Base-by-base conservation (phyloP, 768 basidiomycete genomes). In the Suillus variegatus region DNA sequence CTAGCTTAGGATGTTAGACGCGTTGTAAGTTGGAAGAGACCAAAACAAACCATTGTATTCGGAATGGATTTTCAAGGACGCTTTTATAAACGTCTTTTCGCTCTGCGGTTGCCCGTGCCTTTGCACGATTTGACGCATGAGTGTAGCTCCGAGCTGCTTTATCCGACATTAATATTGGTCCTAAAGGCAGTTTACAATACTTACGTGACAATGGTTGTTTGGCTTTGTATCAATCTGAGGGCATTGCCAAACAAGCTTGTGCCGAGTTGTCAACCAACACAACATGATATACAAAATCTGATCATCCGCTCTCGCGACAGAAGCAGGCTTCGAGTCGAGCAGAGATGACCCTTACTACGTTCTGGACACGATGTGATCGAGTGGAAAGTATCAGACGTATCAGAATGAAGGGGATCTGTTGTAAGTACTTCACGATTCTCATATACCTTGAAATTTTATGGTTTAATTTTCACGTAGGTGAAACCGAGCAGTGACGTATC, bases 61-160 rank as follows among this genome's bases (percentile, higher is more conserved):
- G 58, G 28, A 60, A 60, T 43, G 58, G 58, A 43, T 60, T 60
- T 20, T 60, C 58, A 28, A 83, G 82, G 0, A 89, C 88, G 65
- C 85, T 83, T 68, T 87, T 93, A 78, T 86, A 93, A 88, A 85
- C 40, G 1, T 80, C 77, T 70, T 88, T 93, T 55, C 82, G 85
- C 28, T 92, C 90, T 18, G 71, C 41, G 25, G 41, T 20, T 10
- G 75, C 65, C n/a, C 79, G 79, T 25, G 77, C 73, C 68, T 81
- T 87, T 36, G 84, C 85, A 49, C 92, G 87, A 70, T 90, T 91
- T 0, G 92, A 91, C 14, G 76, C 75, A 66, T 89, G 85, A 7
- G 78, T 83, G 66, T 90, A 83, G 1, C 80, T 79, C 38, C 82
- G 83, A 36, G 83, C 90, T 20, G 77, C 73, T 63, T 81, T 83